phyloP scores from a whole-genome alignment of 257 asterid species.

The Forsythia suspensa region DNA sequence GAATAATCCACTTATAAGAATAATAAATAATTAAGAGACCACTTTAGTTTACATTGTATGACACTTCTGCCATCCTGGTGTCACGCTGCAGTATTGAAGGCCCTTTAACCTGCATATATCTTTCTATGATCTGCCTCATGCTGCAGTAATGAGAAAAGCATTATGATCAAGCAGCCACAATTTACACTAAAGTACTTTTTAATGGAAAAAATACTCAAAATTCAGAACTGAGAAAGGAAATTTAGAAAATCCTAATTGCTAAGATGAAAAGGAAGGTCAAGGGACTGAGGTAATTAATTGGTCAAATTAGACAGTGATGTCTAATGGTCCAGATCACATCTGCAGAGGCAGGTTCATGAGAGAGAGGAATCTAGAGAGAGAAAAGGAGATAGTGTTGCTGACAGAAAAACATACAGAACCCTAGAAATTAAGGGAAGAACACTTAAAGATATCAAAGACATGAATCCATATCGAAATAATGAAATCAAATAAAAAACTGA shows the following conservation, averaged over 20 bases:
- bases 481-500: not conserved
- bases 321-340: not conserved
- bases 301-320: conserved; percentile 18
- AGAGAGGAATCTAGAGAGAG: not conserved
- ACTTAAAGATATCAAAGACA: not conserved
- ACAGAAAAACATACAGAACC: not conserved
- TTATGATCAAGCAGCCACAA: not conserved
- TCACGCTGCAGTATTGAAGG: conserved; percentile 37
- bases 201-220: not conserved
- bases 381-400: not conserved
- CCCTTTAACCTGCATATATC: conserved; percentile 53
- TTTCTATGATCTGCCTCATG: conserved; percentile 69
- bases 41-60: conserved; percentile 30
- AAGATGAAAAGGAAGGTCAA: not conserved
- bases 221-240: conserved; percentile 8
- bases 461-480: too few species aligned
- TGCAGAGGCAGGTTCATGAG: not conserved
- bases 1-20: not conserved
- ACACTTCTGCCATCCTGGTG: conserved; percentile 26
- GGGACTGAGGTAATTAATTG: conserved; percentile 7
- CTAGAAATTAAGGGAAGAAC: not conserved
- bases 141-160: conserved; percentile 31
- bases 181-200: not conserved
- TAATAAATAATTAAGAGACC: not conserved
- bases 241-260: conserved; percentile 16